Conservation (phyloP, 768 basidiomycete species). For the Pulveroboletus sp. region DNA sequence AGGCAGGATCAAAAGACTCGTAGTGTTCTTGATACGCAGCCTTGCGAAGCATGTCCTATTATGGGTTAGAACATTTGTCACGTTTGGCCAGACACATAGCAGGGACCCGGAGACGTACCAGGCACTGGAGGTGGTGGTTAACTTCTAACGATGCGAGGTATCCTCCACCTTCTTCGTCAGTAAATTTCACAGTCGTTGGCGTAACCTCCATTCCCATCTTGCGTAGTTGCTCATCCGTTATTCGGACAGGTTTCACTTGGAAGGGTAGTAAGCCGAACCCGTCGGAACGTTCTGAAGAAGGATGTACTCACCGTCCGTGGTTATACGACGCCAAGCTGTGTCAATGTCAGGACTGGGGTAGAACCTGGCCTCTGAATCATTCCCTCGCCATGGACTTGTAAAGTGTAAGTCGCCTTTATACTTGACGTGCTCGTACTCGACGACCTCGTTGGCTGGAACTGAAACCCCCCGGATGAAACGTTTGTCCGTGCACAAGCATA, state of each 20-base stretch:
- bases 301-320: background rate
- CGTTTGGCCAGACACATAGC: no score
- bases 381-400: constrained; percentile 6
- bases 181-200: background rate
- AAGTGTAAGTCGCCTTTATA: constrained; percentile 4
- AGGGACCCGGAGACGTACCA: background rate
- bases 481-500: background rate
- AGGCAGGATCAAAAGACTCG: background rate
- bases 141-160: constrained; percentile 7
- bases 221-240: background rate
- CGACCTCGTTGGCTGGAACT: constrained; percentile 11
- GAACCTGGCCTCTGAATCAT: background rate
- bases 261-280: background rate
- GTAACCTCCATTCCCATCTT: background rate
- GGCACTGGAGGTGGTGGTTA: constrained; percentile 1
- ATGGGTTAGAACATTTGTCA: background rate
- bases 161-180: constrained; percentile 7
- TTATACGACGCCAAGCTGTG: constrained; percentile 9
- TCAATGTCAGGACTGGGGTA: constrained; percentile 7
- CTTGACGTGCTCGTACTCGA: constrained; percentile 7
- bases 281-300: no score
- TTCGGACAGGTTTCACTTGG: background rate
- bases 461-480: background rate
- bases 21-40: background rate
- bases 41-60: background rate